Conservation (phyloP, 805 yeast species). For the Grigorovia jiainica region DNA sequence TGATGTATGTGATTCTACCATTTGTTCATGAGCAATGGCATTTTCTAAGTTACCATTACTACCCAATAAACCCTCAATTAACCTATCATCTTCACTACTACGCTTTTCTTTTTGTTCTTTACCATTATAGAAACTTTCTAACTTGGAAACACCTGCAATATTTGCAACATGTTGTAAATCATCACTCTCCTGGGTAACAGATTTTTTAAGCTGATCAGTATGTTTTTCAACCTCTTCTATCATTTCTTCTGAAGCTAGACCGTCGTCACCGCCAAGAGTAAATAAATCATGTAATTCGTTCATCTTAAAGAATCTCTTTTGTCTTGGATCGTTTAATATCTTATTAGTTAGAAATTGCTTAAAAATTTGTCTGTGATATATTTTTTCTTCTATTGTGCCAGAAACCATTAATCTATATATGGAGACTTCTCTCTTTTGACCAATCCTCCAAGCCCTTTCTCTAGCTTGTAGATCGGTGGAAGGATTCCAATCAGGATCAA, state of each 20-base stretch:
- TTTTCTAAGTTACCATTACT: constrained; percentile 52
- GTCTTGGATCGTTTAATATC: constrained; percentile 91
- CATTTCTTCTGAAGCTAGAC: constrained; percentile 27
- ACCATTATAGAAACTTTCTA: constrained; percentile 54
- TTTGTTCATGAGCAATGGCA: constrained; percentile 68
- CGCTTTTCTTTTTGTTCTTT: constrained; percentile 33
- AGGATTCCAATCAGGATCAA: constrained; percentile 98
- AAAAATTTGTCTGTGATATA: constrained; percentile 92
- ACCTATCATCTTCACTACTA: constrained; percentile 45
- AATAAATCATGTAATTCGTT: constrained; percentile 87
- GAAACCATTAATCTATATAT: constrained; percentile 88
- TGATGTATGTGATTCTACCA: constrained; percentile 41
- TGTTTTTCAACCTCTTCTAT: constrained; percentile 52
- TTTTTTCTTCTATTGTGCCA: constrained; percentile 93
- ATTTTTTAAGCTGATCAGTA: constrained; percentile 32
- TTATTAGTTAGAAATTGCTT: constrained; percentile 90
- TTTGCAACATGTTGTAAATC: constrained; percentile 57
- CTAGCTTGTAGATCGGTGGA: constrained; percentile 95
- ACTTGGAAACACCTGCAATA: constrained; percentile 62
- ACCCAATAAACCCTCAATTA: constrained; percentile 70
- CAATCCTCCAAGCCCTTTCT: constrained; percentile 94
- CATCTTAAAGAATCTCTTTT: constrained; percentile 83
- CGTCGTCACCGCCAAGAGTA: constrained; percentile 62
- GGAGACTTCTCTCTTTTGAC: constrained; percentile 86
- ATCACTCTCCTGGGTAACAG: constrained; percentile 41